These are phyloP conservation scores for Alternaria sp. DNA, from an alignment of 2,329 filamentous ascomycete genomes.

Conservation along the genomic window DNA sequence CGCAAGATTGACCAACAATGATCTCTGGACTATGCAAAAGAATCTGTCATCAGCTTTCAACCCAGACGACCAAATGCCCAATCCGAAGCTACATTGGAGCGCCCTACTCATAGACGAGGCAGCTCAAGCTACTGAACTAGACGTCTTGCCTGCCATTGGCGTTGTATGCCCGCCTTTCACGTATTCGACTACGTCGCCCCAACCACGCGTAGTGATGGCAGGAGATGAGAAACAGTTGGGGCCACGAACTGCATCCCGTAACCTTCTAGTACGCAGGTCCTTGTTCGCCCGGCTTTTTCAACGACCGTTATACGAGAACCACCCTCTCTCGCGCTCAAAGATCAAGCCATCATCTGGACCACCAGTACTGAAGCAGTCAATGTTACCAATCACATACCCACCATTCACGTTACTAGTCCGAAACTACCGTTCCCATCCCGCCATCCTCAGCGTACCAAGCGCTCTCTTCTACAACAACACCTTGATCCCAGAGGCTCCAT, in stretches of 20 bases:
- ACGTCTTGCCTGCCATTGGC: conserved; percentile 50
- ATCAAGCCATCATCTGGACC: conserved; percentile 29
- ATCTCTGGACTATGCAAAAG: conserved; percentile 49
- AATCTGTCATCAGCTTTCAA: conserved; percentile 41
- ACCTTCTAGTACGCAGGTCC: conserved; percentile 44
- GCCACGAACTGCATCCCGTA: conserved; percentile 47
- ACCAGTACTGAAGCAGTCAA: conserved; percentile 36
- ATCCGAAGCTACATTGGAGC: conserved; percentile 48
- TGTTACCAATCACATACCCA: conserved; percentile 52
- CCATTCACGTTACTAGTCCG: conserved; percentile 54
- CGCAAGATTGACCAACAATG: conserved; percentile 52
- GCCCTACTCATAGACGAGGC: conserved; percentile 56
- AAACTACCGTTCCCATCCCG: conserved; percentile 57
- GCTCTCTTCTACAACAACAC: conserved; percentile 55
- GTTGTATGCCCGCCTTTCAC: conserved; percentile 47
- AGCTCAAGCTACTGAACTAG: conserved; percentile 54
- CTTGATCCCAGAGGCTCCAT: conserved; percentile 49
- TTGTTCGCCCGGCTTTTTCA: conserved; percentile 53
- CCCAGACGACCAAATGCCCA: conserved; percentile 20
- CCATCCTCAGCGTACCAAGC: conserved; percentile 52
- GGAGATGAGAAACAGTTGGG: conserved; percentile 56
- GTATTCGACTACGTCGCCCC: conserved; percentile 22
- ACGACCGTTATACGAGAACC: conserved; percentile 47
- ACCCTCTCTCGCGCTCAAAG: conserved; percentile 50
- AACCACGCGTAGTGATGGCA: conserved; percentile 54